Evolutionary conservation across 331 rosid genomes (phyloP).

Genomic region (Ulmus americana): DNA sequence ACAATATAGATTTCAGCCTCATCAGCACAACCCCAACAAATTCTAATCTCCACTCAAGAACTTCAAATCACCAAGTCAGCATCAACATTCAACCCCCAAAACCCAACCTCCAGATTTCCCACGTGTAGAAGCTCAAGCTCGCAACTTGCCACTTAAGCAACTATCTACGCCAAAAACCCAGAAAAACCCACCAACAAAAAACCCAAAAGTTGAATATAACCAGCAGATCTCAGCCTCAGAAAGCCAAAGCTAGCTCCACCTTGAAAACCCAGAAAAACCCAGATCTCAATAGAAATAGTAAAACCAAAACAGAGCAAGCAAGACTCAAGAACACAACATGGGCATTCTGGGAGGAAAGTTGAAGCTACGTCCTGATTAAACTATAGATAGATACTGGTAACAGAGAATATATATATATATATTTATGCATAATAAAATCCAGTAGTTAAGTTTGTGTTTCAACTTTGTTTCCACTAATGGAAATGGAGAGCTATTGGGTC

Average conservation of each 20-base stretch:
- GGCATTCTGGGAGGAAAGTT: constrained; percentile 13
- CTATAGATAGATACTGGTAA: neutral
- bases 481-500: constrained; percentile 22
- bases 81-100: constrained; percentile 16
- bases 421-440: neutral
- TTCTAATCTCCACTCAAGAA: constrained; percentile 15
- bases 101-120: constrained; percentile 1
- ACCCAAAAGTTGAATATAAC: constrained; percentile 4
- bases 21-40: constrained; percentile 31
- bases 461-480: constrained; percentile 23
- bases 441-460: constrained; percentile 9
- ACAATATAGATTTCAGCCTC: constrained; percentile 41
- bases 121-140: constrained; percentile 10
- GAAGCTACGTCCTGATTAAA: constrained; percentile 12
- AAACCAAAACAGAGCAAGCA: constrained; percentile 17
- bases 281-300: constrained; percentile 34
- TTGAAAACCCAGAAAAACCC: constrained; percentile 23
- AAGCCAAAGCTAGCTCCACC: constrained; percentile 19
- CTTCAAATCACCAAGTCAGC: constrained; percentile 30
- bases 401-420: constrained; percentile 6
- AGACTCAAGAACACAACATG: constrained; percentile 9
- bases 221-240: constrained; percentile 40
- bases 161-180: constrained; percentile 15
- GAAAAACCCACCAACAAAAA: constrained; percentile 28
- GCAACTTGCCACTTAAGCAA: neutral